Evolutionary conservation across 352 stramenopile species (phyloP).

Genomic region (Pythium insidiosum): DNA sequence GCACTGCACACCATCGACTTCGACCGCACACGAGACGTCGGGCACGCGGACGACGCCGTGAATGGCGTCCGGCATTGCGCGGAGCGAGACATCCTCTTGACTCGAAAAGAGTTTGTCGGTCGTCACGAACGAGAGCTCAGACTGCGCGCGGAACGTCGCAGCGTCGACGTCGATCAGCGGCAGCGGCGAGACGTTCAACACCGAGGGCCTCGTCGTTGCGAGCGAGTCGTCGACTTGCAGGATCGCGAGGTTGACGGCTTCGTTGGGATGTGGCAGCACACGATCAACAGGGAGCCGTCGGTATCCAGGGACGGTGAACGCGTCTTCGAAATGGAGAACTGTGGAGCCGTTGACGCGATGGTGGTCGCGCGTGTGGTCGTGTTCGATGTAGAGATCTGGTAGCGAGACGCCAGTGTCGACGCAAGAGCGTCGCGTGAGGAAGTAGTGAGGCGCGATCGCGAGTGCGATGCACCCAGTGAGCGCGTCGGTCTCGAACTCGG

Average conservation of each 20-base stretch:
- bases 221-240: slow-evolving; percentile 2
- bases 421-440: slow-evolving; percentile 17
- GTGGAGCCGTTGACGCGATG: no score
- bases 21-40: slow-evolving; percentile 9
- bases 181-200: neutral
- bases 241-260: slow-evolving; percentile 17
- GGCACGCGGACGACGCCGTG: slow-evolving; percentile 12
- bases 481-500: slow-evolving; percentile 7
- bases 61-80: slow-evolving; percentile 6
- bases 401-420: neutral
- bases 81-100: slow-evolving; percentile 12
- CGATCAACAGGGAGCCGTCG: neutral
- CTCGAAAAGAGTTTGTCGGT: slow-evolving; percentile 21
- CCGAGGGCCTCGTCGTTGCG: neutral
- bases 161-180: slow-evolving; percentile 2
- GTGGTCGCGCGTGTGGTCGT: no score
- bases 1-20: slow-evolving; percentile 11
- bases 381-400: neutral
- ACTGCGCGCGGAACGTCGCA: slow-evolving; percentile 6
- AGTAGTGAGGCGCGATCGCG: slow-evolving; percentile 13
- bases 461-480: slow-evolving; percentile 17
- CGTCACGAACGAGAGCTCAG: slow-evolving; percentile 7
- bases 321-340: no score
- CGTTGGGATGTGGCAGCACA: slow-evolving; percentile 3
- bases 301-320: no score